Evolutionary conservation across 345 rosid species (phyloP).

Genomic region (Odontarrhena argentea): DNA sequence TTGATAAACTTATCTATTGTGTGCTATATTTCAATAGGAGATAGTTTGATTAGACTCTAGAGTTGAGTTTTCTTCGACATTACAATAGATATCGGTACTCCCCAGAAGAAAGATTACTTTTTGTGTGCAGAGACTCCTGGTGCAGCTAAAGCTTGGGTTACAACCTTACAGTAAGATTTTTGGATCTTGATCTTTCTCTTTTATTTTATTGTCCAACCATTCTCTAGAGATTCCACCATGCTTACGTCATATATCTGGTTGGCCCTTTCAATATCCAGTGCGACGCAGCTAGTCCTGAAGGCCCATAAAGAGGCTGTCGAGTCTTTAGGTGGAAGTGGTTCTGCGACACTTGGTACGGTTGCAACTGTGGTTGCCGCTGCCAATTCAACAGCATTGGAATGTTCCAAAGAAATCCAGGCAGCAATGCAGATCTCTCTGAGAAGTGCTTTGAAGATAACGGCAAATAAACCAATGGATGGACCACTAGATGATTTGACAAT

Average conservation of each 20-base stretch:
- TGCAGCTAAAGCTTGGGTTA: slow-evolving; percentile 98
- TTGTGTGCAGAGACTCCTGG: slow-evolving; percentile 97
- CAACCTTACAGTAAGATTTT: slow-evolving; percentile 83
- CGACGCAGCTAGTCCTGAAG: slow-evolving; percentile 87
- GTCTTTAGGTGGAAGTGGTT: slow-evolving; percentile 87
- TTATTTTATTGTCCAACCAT: neutral
- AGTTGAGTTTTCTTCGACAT: slow-evolving; percentile 48
- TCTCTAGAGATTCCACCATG: neutral
- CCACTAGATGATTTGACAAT: slow-evolving; percentile 94
- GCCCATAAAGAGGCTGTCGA: slow-evolving; percentile 97
- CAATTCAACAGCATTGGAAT: slow-evolving; percentile 90
- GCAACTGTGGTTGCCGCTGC: slow-evolving; percentile 98
- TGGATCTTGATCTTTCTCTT: slow-evolving; percentile 23
- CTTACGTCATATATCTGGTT: slow-evolving; percentile 12
- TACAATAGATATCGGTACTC: slow-evolving; percentile 83
- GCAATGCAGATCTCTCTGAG: slow-evolving; percentile 98
- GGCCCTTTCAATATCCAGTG: slow-evolving; percentile 47
- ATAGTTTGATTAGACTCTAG: slow-evolving; percentile 7
- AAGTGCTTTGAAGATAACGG: slow-evolving; percentile 72
- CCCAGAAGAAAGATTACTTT: slow-evolving; percentile 94
- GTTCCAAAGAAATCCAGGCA: slow-evolving; percentile 96
- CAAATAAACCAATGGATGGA: slow-evolving; percentile 64
- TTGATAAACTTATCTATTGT: slow-evolving; percentile 15
- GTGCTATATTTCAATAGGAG: neutral
- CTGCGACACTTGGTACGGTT: slow-evolving; percentile 86